Conservation (phyloP, 805 yeast species). For the Groenewaldozyma salmanticensis region DNA sequence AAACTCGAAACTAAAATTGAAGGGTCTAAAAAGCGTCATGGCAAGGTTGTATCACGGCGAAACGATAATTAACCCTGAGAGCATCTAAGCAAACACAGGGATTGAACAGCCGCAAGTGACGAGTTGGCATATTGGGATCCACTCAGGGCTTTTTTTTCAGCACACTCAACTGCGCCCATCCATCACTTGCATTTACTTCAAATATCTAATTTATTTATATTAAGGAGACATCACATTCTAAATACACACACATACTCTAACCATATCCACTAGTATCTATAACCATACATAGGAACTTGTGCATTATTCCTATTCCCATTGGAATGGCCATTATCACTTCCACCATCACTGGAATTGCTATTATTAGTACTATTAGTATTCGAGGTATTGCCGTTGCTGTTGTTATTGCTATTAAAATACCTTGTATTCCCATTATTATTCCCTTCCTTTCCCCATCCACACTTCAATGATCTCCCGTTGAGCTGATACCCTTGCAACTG, state of each 20-base stretch:
- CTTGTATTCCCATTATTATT: too few species aligned
- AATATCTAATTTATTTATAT: background rate
- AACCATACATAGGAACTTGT: background rate
- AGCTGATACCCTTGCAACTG: slow-evolving; percentile 55
- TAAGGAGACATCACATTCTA: too few species aligned
- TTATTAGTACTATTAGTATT: background rate
- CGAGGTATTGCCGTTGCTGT: too few species aligned
- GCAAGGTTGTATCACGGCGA: slow-evolving; percentile 16
- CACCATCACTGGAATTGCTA: background rate
- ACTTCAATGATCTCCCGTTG: slow-evolving; percentile 68
- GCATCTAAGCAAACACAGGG: background rate
- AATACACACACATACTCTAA: too few species aligned
- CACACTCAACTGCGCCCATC: too few species aligned
- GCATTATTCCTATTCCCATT: background rate
- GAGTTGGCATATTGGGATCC: background rate
- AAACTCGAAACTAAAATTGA: slow-evolving; percentile 22
- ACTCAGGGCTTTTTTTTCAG: too few species aligned
- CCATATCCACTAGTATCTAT: background rate
- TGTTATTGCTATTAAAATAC: too few species aligned
- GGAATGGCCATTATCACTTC: background rate
- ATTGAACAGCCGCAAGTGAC: background rate
- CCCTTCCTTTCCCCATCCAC: slow-evolving; percentile 73
- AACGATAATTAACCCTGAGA: slow-evolving; percentile 10
- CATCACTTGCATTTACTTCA: background rate
- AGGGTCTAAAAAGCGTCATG: slow-evolving; percentile 20